Evolutionary conservation across 768 basidiomycete species (phyloP), one percentile per base, ranked within the genome.

Genomic region (Psilocybe cyanescens): DNA sequence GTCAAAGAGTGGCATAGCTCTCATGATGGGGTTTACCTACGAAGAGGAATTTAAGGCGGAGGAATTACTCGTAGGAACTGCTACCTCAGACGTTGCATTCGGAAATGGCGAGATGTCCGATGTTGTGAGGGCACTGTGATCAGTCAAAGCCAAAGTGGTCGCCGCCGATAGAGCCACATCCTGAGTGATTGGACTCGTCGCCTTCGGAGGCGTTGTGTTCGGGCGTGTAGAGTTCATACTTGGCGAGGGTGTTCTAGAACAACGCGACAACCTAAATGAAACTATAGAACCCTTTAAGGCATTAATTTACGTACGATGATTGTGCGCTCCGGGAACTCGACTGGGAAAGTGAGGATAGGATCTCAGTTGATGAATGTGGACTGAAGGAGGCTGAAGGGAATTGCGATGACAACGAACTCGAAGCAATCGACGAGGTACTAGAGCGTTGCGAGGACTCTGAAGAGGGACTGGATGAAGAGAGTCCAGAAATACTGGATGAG

Each of bases 41-140:
- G 54, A 57, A n/a, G 67, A 62, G 28, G 65, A 58, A 24, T 33
- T 60, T 14, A 52, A 45, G n/a, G 59, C 64, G 37, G 67, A 53
- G 7, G 60, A 57, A 37, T 47, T n/a, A 55, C 33, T 45, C 14
- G 50, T 35, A 30, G 41, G 19, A n/a, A 28, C n/a, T 19, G 41
- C 29, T 28, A 30, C 31, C 4, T 37, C 37, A 47, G 57, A 39
- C 16, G 64, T 45, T 52, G 59, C 24, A 14, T 45, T 35, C 6
- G 56, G 44, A 33, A 44, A 16, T 4, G 51, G 14, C 24, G 47
- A 16, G 8, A 56, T 28, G 4, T 46, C 35, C 33, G 58, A 44
- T 14, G 33, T 24, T 1, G 58, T 60, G 30, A 55, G 49, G 29
- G 47, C 8, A 19, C 44, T 56, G 55, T 53, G 37, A 39, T 59